Evolutionary conservation across 176 grass and related monocot genomes (phyloP).

Genomic region (Olyra latifolia): DNA sequence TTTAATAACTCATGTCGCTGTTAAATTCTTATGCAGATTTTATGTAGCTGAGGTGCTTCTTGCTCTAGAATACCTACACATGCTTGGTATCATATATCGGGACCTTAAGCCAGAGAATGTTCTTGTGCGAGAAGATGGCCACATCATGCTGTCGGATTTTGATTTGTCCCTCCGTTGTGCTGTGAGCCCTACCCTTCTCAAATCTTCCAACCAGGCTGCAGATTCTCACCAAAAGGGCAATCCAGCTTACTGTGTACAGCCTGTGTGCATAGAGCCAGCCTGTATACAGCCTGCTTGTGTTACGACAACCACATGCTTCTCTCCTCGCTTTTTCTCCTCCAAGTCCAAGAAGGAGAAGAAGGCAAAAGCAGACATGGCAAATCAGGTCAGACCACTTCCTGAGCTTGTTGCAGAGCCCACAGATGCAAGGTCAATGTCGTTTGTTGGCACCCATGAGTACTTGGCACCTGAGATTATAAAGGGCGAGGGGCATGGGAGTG

Average conservation of each 20-base stretch:
- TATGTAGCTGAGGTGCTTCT: conserved; percentile 81
- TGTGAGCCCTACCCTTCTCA: conserved; percentile 71
- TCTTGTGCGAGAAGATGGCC: conserved; percentile 81
- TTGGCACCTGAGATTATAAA: conserved; percentile 83
- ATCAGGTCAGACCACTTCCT: conserved; percentile 64
- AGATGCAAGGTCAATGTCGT: conserved; percentile 82
- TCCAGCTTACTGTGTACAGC: conserved; percentile 58
- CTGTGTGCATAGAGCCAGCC: conserved; percentile 57
- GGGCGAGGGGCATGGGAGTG: conserved; percentile 83
- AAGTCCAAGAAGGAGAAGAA: conserved; percentile 66
- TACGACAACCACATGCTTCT: conserved; percentile 58
- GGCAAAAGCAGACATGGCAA: conserved; percentile 54
- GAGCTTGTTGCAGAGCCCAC: conserved; percentile 78
- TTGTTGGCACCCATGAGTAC: conserved; percentile 84
- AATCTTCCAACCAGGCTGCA: conserved; percentile 49
- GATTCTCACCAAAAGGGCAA: conserved; percentile 50
- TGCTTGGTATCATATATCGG: conserved; percentile 86
- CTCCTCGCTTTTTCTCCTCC: conserved; percentile 65
- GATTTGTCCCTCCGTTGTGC: conserved; percentile 71
- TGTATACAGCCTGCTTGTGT: conserved; percentile 73
- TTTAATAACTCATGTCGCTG: conserved; percentile 21
- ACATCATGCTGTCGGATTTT: conserved; percentile 90
- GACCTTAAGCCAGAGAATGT: conserved; percentile 91
- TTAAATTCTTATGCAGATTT: conserved; percentile 55
- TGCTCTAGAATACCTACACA: conserved; percentile 79